Base-by-base conservation (phyloP, 441 rosid genomes). In the Mallotus japonicus region DNA sequence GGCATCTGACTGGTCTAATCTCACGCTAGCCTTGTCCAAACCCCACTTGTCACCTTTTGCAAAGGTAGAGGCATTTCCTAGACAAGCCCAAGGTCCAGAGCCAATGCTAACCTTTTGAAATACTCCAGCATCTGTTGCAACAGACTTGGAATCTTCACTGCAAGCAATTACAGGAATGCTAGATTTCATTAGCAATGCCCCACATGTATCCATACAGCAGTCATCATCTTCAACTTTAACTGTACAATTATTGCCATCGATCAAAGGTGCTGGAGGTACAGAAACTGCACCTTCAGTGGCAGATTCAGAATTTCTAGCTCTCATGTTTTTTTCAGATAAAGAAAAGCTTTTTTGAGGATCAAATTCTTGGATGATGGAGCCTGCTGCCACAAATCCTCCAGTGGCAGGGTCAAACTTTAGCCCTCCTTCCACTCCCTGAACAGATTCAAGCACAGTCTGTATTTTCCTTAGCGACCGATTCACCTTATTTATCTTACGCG, bases 401-500 rank as follows among this genome's bases (percentile, higher is more conserved):
- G 88, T 84, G n/a, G 79, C 42, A 17, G 95, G 90, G 77, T 95
- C 93, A 82, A 85, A 92, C 77, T 84, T 91, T 56, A 95, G 61
- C 64, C 93, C 90, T 74, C 97, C 90, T 77, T 92, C 92, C 24
- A 95, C 95, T 28, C 99, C 99, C 64, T 88, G 96, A 73, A 95
- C 99, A 71, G 99, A 91, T 69, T 88, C 89, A 0, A 95, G 84
- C 73, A 92, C 96, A 0, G 96, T 91, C 73, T 88, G 91, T 83
- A 95, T 90, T 82, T 87, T 95, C 80, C 63, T 86, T 62, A 95
- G 72, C 1, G 99, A 95, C 42, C 97, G 83, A 68, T 88, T 95
- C 80, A 92, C 99, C 80, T 95, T 95, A 77, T 92, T 92, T 75
- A 95, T 91, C 86, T 95, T 95, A 24, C 97, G 92, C 68, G 96